A percentile compares a stretch with the other conserved stretches of the same genome.
Evolutionary conservation across 225 moss, liverwort and hornwort genomes (phyloP).

Genomic region (Bryum argenteum): DNA sequence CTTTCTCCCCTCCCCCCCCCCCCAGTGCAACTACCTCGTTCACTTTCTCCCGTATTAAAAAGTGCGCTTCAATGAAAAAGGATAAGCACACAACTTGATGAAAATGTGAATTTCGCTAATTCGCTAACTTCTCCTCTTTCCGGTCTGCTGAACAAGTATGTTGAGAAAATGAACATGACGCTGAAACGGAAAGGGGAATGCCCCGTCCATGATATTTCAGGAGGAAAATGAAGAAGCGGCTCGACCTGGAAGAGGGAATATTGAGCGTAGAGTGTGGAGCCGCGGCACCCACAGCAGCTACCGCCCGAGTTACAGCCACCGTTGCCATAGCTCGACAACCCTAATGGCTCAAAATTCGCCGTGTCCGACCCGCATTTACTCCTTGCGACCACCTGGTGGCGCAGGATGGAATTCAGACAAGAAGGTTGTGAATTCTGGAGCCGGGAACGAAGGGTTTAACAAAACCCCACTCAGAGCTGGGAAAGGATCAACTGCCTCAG

Average conservation of each 20-base stretch:
- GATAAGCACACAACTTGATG: neutral
- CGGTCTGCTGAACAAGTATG: neutral
- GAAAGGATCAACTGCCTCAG: neutral
- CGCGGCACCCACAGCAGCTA: constrained; percentile 29
- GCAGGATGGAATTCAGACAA: neutral
- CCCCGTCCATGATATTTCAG: neutral
- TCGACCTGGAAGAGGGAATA: constrained; percentile 34
- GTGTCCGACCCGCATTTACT: neutral
- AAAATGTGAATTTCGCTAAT: neutral
- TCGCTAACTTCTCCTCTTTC: neutral
- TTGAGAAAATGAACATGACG: no score
- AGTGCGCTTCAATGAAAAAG: neutral
- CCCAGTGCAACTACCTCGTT: neutral
- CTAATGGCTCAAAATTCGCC: constrained; percentile 16
- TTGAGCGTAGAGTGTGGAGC: neutral
- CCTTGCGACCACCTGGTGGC: neutral
- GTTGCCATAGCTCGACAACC: constrained; percentile 43
- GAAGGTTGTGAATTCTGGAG: neutral
- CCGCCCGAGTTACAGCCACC: constrained; percentile 17
- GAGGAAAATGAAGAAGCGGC: neutral
- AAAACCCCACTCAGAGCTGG: constrained; percentile 15
- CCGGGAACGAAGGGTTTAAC: neutral
- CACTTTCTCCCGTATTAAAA: neutral
- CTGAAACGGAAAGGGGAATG: no score
- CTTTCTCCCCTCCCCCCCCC: neutral